Conservation (phyloP, 345 rosid genomes). For the Syzygium grande region DNA sequence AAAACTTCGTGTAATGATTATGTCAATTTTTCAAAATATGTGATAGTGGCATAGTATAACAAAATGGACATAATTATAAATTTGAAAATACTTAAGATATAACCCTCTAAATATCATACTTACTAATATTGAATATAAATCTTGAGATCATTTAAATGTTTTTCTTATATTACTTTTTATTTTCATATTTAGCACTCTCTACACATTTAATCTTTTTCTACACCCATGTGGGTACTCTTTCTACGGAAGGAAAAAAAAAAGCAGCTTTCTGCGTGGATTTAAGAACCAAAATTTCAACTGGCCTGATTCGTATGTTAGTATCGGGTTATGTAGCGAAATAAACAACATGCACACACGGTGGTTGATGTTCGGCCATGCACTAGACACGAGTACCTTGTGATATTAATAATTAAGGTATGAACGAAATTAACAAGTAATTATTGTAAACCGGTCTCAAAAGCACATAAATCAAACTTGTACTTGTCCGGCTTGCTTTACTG, state of each 20-base stretch:
- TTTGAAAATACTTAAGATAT: no score
- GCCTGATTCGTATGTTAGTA: no score
- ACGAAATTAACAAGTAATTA: no score
- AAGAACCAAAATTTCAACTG: no score
- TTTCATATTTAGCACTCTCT: not conserved
- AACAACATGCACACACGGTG: not conserved
- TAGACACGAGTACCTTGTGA: not conserved
- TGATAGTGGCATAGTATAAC: not conserved
- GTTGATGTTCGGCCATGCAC: not conserved
- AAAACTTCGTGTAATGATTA: not conserved
- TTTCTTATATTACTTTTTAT: no score
- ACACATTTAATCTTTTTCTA: not conserved
- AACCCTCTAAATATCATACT: no score
- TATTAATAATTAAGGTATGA: no score
- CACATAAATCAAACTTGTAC: no score
- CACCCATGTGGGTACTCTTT: not conserved
- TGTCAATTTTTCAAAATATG: not conserved
- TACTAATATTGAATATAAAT: no score
- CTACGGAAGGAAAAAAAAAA: not conserved
- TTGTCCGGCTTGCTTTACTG: not conserved
- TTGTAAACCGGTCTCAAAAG: no score
- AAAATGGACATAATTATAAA: no score
- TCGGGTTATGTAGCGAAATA: not conserved
- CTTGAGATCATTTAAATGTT: no score
- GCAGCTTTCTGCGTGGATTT: not conserved